Base-by-base conservation (phyloP, 169 alveolate species). In the Plasmodium coatneyi region DNA sequence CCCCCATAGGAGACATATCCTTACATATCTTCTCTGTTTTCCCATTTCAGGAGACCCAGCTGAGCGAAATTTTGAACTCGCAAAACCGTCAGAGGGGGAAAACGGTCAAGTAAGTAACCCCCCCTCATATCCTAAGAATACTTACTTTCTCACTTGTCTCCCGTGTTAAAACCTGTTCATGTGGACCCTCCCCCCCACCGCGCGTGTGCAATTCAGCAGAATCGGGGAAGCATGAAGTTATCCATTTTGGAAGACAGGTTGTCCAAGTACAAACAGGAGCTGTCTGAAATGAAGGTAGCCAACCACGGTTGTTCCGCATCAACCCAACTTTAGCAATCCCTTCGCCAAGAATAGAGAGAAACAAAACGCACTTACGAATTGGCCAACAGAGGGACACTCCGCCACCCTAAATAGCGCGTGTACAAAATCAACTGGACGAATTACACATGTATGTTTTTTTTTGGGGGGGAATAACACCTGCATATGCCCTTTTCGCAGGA, bases 221-320 rank as follows among this genome's bases (percentile, higher is more conserved):
- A 81, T 30, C 41, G 79, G 39, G 71, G 10, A 52, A 54, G 19
- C 16, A 81, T 52, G 89, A 52, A 52, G n/a, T 22, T 81, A 28
- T 43, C 78, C 41, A 81, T 81, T 12, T 81, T 81, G 78, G 89
- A 81, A 49, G 71, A 81, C 56, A 79, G 84, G 32, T 19, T 81
- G 36, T 9, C 71, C 28, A 81, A 81, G 71, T 81, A 52, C 71
- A 81, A 10, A 54, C 89, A 54, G 52, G 36, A 80, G 34, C 39
- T 81, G 32, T 54, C 79, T 60, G 78, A 81, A 54, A 81, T 81
- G 70, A 81, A 81, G 39, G 79, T 52, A 80, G 66, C 60, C 36
- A 66, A 66, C 34, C n/a, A 66, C 76, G 5, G 56, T 46, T 46
- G 56, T 46, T 46, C 56, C 56, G 56, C 56, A 41, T 46, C 56